Conservation (phyloP, 78 protist genomes). For the Chrysochromulina tobinii region DNA sequence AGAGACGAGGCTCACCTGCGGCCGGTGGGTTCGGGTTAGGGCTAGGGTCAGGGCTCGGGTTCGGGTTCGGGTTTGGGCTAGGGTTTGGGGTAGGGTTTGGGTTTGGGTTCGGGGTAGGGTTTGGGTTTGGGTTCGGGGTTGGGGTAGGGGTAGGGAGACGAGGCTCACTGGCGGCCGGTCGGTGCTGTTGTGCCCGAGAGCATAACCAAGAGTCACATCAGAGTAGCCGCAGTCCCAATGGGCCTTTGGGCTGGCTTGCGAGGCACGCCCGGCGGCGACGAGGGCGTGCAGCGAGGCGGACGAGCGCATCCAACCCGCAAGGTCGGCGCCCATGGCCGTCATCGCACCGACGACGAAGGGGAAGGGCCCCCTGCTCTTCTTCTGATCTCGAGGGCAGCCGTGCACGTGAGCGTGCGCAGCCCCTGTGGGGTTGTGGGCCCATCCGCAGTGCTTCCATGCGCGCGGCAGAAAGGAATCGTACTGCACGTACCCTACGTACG, state of each 20-base stretch:
- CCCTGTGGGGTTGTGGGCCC: neutral
- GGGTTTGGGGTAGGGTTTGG: too few species aligned
- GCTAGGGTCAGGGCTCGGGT: neutral
- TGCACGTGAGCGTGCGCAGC: too few species aligned
- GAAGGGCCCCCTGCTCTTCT: neutral
- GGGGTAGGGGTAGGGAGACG: too few species aligned
- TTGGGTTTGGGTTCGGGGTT: too few species aligned
- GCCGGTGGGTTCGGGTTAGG: neutral
- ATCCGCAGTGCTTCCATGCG: neutral
- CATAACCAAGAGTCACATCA: neutral
- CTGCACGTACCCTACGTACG: too few species aligned
- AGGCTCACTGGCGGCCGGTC: too few species aligned
- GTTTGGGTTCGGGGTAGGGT: too few species aligned
- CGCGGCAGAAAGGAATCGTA: too few species aligned
- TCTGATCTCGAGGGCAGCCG: too few species aligned
- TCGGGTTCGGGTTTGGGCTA: too few species aligned
- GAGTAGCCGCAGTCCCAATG: constrained; percentile 19
- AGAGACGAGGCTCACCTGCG: too few species aligned
- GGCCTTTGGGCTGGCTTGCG: neutral
- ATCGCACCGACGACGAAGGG: neutral
- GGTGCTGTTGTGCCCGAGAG: neutral
- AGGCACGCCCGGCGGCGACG: neutral
- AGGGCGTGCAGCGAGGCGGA: neutral
- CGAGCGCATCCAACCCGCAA: neutral
- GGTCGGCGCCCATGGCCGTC: neutral